Evolutionary conservation across 2,329 filamentous ascomycete species (phyloP).

Genomic region (Scytalidium sp.): DNA sequence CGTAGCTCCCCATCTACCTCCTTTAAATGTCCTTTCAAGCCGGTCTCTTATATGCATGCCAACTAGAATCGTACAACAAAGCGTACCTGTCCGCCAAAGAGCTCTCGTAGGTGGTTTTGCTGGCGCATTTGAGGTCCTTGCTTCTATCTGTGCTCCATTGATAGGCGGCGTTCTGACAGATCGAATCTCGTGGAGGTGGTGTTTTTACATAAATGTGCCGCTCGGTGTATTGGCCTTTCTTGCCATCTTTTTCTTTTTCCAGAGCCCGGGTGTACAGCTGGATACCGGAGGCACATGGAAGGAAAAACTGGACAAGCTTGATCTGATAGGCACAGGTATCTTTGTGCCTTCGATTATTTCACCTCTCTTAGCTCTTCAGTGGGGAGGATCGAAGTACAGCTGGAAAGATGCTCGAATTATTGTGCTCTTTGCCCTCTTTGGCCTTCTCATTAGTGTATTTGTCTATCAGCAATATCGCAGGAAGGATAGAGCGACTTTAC

Average conservation of each 20-base stretch:
- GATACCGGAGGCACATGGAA: slow-evolving; percentile 29
- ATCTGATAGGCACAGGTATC: slow-evolving; percentile 26
- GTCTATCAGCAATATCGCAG: slow-evolving; percentile 28
- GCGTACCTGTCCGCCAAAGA: slow-evolving; percentile 2
- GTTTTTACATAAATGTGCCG: slow-evolving; percentile 31
- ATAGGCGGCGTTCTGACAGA: background rate
- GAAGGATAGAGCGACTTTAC: slow-evolving; percentile 31
- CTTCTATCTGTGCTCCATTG: background rate
- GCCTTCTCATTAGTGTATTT: slow-evolving; percentile 18
- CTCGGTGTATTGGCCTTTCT: slow-evolving; percentile 10
- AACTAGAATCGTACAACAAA: slow-evolving; percentile 12
- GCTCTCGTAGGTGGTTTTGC: background rate
- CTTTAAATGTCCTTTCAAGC: slow-evolving; percentile 15
- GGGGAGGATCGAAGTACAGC: slow-evolving; percentile 15
- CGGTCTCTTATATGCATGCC: slow-evolving; percentile 9
- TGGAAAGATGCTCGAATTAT: slow-evolving; percentile 28
- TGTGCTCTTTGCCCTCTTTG: slow-evolving; percentile 23
- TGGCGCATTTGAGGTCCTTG: background rate
- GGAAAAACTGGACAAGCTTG: slow-evolving; percentile 31
- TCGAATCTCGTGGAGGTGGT: slow-evolving; percentile 23
- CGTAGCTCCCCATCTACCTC: slow-evolving; percentile 19
- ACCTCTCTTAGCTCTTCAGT: slow-evolving; percentile 21
- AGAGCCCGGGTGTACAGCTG: slow-evolving; percentile 30
- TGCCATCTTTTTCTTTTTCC: slow-evolving; percentile 29
- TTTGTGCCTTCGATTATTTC: slow-evolving; percentile 21